These are phyloP conservation scores for Ganoderma lingzhi DNA, from an alignment of 1,284 basidiomycete species.

Conservation along the genomic window DNA sequence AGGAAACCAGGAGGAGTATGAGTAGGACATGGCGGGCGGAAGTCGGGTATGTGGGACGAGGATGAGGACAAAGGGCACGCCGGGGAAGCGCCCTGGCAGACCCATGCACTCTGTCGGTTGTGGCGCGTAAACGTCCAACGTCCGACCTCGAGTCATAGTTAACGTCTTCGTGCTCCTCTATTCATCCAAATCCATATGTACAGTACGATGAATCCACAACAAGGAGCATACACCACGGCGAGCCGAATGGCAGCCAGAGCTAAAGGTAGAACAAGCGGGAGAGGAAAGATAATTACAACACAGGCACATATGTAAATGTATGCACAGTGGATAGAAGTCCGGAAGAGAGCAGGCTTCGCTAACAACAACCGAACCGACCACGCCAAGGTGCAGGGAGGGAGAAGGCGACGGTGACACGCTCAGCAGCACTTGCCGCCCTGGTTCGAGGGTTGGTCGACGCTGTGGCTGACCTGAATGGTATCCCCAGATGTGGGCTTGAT, in stretches of 20 bases:
- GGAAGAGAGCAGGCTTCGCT: constrained; percentile 15
- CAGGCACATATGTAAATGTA: constrained; percentile 37
- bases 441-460: constrained; percentile 51
- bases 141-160: background rate
- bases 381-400: constrained; percentile 2
- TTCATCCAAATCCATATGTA: constrained; percentile 28
- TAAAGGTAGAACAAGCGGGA: constrained; percentile 12
- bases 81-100: background rate
- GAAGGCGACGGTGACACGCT: constrained; percentile 17
- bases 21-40: background rate
- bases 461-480: constrained; percentile 79
- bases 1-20: background rate
- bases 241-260: constrained; percentile 5
- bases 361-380: constrained; percentile 2
- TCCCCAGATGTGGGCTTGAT: constrained; percentile 77
- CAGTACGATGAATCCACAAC: constrained; percentile 29
- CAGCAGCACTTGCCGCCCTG: constrained; percentile 54
- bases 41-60: background rate
- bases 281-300: constrained; percentile 37
- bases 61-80: constrained; percentile 1
- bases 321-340: constrained; percentile 30
- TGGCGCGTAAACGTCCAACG: background rate
- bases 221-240: constrained; percentile 28
- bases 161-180: constrained; percentile 20
- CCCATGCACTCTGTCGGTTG: background rate